A percentile compares a stretch with the other conserved stretches of the same genome.
These are phyloP conservation scores for Fraxinus greggii DNA, from an alignment of 305 asterid species.

Conservation along the genomic window DNA sequence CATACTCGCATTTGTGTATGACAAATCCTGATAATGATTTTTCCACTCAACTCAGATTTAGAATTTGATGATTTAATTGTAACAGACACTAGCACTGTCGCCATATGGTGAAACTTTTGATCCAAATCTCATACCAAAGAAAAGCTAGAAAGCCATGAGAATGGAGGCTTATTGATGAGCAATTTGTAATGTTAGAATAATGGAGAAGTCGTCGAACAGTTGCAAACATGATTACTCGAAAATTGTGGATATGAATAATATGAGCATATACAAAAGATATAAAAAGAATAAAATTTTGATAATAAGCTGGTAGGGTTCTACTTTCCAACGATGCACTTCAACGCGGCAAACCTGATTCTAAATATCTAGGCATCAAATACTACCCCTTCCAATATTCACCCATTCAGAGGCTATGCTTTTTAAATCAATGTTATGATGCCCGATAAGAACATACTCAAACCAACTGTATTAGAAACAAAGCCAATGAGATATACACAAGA, in stretches of 20 bases:
- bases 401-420: background rate
- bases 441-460: background rate
- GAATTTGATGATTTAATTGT: background rate
- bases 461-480: background rate
- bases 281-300: background rate
- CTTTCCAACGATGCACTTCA: background rate
- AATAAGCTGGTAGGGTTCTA: background rate
- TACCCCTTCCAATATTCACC: background rate
- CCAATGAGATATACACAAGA: background rate
- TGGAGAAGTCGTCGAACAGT: background rate
- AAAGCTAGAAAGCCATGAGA: background rate
- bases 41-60: background rate
- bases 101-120: background rate
- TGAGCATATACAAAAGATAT: background rate
- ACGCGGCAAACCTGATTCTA: background rate
- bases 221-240: background rate
- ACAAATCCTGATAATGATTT: background rate
- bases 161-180: background rate
- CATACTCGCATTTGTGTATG: background rate
- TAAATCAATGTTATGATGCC: background rate
- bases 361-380: background rate
- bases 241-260: background rate
- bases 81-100: background rate
- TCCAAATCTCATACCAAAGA: background rate
- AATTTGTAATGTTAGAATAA: background rate